Conservation (phyloP, 192 early-diverging fungal species). For the Globomyces pollinis-pini region DNA sequence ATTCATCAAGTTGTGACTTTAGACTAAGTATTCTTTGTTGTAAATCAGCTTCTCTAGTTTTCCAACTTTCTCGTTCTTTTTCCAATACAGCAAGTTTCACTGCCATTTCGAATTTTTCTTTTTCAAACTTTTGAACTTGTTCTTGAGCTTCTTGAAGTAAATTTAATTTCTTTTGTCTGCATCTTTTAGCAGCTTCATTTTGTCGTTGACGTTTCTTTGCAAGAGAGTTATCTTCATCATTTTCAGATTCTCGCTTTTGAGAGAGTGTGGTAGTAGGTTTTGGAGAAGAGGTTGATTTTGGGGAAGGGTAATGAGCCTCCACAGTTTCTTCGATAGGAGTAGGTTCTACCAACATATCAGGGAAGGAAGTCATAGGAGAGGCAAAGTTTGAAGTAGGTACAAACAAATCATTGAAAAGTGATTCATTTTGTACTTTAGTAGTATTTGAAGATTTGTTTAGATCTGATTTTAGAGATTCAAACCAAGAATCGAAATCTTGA, state of each 20-base stretch:
- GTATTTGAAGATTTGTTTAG: not conserved
- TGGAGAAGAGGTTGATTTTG: not conserved
- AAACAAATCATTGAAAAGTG: too few relatives aligned
- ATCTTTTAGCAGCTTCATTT: constrained; percentile 2
- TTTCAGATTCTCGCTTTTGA: not conserved
- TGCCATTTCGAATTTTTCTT: constrained; percentile 5
- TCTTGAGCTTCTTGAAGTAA: not conserved
- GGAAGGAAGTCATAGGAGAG: not conserved
- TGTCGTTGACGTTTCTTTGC: constrained; percentile 2
- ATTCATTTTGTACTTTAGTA: too few relatives aligned
- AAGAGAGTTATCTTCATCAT: not conserved
- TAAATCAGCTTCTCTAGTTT: not conserved
- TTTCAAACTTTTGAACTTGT: not conserved
- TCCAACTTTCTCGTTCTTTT: constrained; percentile 3
- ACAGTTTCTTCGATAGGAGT: not conserved
- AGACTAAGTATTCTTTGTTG: not conserved
- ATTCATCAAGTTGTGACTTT: constrained; percentile 4
- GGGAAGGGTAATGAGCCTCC: not conserved
- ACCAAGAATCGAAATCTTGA: constrained; percentile 1
- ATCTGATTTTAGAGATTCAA: constrained; percentile 3
- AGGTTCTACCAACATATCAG: not conserved
- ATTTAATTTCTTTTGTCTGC: constrained; percentile 6
- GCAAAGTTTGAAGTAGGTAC: not conserved
- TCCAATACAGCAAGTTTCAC: not conserved
- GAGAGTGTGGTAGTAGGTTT: not conserved